Evolutionary conservation across 768 basidiomycete genomes (phyloP).

Genomic region (Leccinum obscurum): DNA sequence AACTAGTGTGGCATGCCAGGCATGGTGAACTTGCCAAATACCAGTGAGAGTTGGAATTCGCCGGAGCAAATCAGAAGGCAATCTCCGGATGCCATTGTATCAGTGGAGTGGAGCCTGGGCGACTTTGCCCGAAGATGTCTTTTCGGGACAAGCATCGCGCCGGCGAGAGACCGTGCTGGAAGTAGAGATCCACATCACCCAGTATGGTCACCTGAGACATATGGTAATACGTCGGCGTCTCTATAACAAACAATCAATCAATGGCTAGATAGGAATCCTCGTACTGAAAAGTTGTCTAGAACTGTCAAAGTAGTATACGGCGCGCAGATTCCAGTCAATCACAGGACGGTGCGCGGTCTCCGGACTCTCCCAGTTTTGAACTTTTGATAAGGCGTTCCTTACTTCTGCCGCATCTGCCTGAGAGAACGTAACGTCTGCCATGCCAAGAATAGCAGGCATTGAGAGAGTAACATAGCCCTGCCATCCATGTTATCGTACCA

Average conservation of each 20-base stretch:
- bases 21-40: constrained; percentile 8
- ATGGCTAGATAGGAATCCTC: neutral
- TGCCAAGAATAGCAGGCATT: neutral
- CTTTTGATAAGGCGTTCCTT: too few relatives aligned
- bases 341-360: too few relatives aligned
- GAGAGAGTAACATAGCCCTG: too few relatives aligned
- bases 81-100: constrained; percentile 14
- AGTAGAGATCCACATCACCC: neutral
- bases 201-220: too few relatives aligned
- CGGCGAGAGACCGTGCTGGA: neutral
- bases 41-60: constrained; percentile 23
- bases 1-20: neutral
- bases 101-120: constrained; percentile 2
- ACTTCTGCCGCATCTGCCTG: too few relatives aligned
- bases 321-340: too few relatives aligned
- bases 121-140: constrained; percentile 22
- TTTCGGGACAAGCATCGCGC: constrained; percentile 19
- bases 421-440: neutral
- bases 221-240: neutral
- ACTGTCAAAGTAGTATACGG: neutral
- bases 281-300: neutral
- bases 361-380: too few relatives aligned
- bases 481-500: neutral
- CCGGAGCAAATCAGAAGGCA: neutral
- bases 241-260: neutral